A percentile compares a stretch with the other conserved stretches of the same genome.
Evolutionary conservation across 1,284 basidiomycete species (phyloP).

Genomic region (Leccinum pachyderme): DNA sequence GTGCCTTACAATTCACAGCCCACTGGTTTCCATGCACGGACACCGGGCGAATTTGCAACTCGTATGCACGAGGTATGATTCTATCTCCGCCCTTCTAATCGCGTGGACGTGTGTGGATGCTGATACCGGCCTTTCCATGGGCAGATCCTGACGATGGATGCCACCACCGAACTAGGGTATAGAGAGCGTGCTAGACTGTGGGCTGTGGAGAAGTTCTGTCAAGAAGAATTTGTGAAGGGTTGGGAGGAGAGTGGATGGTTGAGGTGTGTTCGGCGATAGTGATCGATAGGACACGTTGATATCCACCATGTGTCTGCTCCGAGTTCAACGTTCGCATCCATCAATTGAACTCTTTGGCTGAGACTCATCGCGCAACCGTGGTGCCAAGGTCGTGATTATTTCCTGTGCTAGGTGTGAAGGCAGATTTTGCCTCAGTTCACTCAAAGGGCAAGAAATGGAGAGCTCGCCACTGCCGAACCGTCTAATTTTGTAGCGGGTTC

Average conservation of each 20-base stretch:
- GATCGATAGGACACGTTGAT: background rate
- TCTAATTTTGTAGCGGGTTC: background rate
- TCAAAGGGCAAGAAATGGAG: background rate
- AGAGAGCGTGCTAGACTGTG: constrained; percentile 66
- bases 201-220: constrained; percentile 74
- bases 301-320: background rate
- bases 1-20: constrained; percentile 59
- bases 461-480: background rate
- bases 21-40: constrained; percentile 80
- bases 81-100: constrained; percentile 6
- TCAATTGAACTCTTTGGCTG: background rate
- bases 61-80: constrained; percentile 57
- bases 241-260: constrained; percentile 69
- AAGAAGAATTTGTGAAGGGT: constrained; percentile 71
- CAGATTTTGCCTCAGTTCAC: background rate
- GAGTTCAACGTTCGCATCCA: background rate
- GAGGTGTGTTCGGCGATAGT: constrained; percentile 14
- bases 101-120: background rate
- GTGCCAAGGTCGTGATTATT: background rate
- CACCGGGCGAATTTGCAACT: constrained; percentile 67
- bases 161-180: constrained; percentile 57
- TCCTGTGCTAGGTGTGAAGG: background rate
- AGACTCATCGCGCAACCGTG: background rate
- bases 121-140: constrained; percentile 12
- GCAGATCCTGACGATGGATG: constrained; percentile 51